Evolutionary conservation across 1,284 basidiomycete species (phyloP).

Genomic region (Chondrostereum purpureum): DNA sequence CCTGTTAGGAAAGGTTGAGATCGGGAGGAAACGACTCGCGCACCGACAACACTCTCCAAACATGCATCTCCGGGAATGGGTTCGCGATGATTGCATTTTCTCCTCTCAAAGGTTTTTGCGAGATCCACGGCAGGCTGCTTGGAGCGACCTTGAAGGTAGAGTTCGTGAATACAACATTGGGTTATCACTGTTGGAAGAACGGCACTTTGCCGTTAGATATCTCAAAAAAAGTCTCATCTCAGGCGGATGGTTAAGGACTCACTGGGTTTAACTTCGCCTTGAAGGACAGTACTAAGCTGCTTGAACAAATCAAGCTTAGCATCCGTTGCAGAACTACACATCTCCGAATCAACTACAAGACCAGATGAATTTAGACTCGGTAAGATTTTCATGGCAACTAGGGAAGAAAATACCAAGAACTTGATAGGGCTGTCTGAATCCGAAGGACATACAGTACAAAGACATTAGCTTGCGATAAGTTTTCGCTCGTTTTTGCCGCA

Average conservation of each 20-base stretch:
- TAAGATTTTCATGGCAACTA: conserved; percentile 8
- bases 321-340: conserved; percentile 65
- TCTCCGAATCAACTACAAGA: conserved; percentile 73
- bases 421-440: conserved; percentile 89
- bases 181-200: conserved; percentile 76
- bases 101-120: conserved; percentile 87
- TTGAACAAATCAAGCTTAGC: conserved; percentile 72
- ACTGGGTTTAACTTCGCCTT: conserved; percentile 88
- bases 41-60: conserved; percentile 76
- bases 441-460: conserved; percentile 78
- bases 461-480: conserved; percentile 89
- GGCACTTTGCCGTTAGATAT: conserved; percentile 32
- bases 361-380: conserved; percentile 7
- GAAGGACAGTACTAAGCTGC: conserved; percentile 68
- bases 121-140: conserved; percentile 75
- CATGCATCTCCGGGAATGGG: conserved; percentile 81
- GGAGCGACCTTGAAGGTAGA: conserved; percentile 74
- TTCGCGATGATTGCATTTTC: conserved; percentile 92
- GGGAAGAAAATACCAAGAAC: conserved; percentile 55
- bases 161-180: conserved; percentile 87
- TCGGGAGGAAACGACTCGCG: conserved; percentile 20
- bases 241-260: conserved; percentile 28
- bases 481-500: conserved; percentile 93
- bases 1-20: conserved; percentile 2
- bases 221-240: conserved; percentile 16